Percentiles rank a stretch among this genome's conserved stretches.
Evolutionary conservation across 768 basidiomycete genomes (phyloP).

Genomic region (Lactarius akahatsu): DNA sequence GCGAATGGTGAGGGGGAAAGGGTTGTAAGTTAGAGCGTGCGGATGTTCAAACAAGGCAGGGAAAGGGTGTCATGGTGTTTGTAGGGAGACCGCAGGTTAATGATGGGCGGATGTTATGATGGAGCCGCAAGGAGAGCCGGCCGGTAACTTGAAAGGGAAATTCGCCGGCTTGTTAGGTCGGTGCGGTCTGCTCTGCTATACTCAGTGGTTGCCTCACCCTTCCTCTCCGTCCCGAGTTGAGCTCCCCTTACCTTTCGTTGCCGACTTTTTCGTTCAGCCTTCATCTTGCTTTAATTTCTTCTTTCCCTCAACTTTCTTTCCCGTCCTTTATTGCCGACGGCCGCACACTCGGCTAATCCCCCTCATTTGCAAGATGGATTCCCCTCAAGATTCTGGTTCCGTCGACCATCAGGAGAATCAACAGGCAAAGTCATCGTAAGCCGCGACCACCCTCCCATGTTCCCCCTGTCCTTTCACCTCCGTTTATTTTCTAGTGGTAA

Average conservation of each 20-base stretch:
- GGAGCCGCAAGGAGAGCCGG: constrained; percentile 22
- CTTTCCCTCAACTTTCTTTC: not conserved
- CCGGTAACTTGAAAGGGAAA: constrained; percentile 29
- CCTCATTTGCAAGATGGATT: constrained; percentile 14
- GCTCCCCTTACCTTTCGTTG: not conserved
- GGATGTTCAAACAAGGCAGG: not conserved
- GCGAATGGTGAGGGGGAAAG: not conserved
- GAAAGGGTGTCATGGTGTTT: not conserved
- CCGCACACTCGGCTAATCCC: constrained; percentile 8
- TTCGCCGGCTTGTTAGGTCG: constrained; percentile 23
- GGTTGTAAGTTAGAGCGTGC: not conserved
- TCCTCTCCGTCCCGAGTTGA: constrained; percentile 2
- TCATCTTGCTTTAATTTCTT: not conserved
- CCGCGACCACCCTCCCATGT: not conserved
- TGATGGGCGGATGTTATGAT: constrained; percentile 1
- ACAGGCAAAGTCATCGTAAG: constrained; percentile 28
- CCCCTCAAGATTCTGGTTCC: constrained; percentile 14
- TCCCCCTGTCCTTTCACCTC: not conserved
- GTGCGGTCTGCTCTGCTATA: constrained; percentile 1
- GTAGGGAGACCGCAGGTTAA: not conserved
- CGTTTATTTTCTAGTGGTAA: constrained; percentile 37
- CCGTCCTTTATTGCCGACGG: constrained; percentile 6
- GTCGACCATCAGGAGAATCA: constrained; percentile 24
- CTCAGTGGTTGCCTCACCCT: constrained; percentile 3
- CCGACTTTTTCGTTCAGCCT: not conserved